Conservation (phyloP, 805 yeast species). For the Saturnispora quitensis region DNA sequence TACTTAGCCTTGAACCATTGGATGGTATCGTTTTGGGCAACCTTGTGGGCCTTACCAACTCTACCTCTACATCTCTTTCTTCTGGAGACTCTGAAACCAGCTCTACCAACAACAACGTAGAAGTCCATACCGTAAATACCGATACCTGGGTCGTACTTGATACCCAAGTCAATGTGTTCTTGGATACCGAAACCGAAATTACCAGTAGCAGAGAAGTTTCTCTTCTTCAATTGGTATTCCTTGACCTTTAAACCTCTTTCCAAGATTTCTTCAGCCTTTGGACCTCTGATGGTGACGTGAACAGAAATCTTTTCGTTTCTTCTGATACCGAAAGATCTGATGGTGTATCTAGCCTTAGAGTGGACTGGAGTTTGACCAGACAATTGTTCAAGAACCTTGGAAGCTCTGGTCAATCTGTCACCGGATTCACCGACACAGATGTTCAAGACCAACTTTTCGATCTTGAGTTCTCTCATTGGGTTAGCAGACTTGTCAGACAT, state of each 20-base stretch:
- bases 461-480: constrained; percentile 97
- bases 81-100: constrained; percentile 98
- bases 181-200: constrained; percentile 99
- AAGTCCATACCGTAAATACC: constrained; percentile 99
- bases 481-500: constrained; percentile 62
- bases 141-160: constrained; percentile 98
- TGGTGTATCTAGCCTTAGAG: constrained; percentile 99
- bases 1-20: constrained; percentile 99
- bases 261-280: constrained; percentile 98
- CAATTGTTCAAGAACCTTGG: constrained; percentile 98
- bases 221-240: constrained; percentile 93
- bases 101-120: constrained; percentile 99
- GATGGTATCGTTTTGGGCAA: constrained; percentile 88
- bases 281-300: constrained; percentile 99
- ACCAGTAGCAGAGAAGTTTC: constrained; percentile 98
- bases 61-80: constrained; percentile 89
- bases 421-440: constrained; percentile 99
- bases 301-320: constrained; percentile 99
- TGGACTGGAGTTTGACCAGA: constrained; percentile 99
- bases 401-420: constrained; percentile 99
- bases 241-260: constrained; percentile 99
- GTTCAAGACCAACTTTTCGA: constrained; percentile 99
- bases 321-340: constrained; percentile 99
- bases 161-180: constrained; percentile 99
- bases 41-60: constrained; percentile 89